Conservation (phyloP, 2,329 filamentous ascomycete genomes). For the Calycina herbarum region DNA sequence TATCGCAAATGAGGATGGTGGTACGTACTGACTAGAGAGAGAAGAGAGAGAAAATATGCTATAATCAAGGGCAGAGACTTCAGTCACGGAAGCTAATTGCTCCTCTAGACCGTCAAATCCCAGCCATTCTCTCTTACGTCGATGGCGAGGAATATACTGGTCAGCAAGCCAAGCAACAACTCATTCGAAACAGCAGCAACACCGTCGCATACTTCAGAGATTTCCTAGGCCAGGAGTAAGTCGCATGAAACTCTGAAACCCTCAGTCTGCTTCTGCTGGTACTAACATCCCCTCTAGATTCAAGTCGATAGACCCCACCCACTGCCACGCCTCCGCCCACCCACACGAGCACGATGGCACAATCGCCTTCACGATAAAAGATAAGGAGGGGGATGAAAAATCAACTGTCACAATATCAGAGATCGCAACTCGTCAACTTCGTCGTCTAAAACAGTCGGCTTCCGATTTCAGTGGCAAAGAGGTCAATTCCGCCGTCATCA, state of each 20-base stretch:
- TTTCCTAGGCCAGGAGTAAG: constrained; percentile 89
- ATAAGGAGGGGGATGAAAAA: constrained; percentile 63
- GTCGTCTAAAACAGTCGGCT: constrained; percentile 77
- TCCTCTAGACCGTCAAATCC: constrained; percentile 84
- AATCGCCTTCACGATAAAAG: constrained; percentile 81
- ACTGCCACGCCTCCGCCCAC: constrained; percentile 91
- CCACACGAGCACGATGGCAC: constrained; percentile 71
- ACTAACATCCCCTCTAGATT: constrained; percentile 54
- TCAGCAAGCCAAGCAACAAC: constrained; percentile 89
- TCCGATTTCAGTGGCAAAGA: constrained; percentile 90
- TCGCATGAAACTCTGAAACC: constrained; percentile 9
- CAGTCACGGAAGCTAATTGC: neutral
- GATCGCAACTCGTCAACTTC: constrained; percentile 80
- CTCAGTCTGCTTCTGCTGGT: constrained; percentile 3
- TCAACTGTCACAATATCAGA: constrained; percentile 78
- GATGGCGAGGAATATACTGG: constrained; percentile 96
- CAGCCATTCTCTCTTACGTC: constrained; percentile 89
- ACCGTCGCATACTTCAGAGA: constrained; percentile 96
- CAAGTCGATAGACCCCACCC: constrained; percentile 94
- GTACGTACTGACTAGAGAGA: constrained; percentile 48
- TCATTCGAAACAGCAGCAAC: constrained; percentile 89
- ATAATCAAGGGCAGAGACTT: neutral
- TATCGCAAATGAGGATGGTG: constrained; percentile 98
- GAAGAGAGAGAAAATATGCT: neutral
- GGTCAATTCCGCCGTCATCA: constrained; percentile 92